A percentile compares a stretch with the other conserved stretches of the same genome.
Conservation (phyloP, 108 stramenopile species). For the Ochromonas danica region DNA sequence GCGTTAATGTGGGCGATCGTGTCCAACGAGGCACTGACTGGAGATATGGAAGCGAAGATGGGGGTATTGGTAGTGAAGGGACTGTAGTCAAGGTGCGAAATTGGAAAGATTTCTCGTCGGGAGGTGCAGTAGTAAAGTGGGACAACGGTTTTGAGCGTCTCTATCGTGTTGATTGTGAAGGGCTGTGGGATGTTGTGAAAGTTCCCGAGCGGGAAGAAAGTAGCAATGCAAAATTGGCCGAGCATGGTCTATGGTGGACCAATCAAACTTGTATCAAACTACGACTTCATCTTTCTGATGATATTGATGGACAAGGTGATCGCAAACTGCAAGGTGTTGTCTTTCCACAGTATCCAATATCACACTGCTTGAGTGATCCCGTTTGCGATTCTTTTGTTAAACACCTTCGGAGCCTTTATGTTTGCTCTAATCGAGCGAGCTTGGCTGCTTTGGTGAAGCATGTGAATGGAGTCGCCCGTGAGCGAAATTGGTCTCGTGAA, state of each 20-base stretch:
- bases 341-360: too few species aligned
- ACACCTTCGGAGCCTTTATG: too few species aligned
- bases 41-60: conserved; percentile 24
- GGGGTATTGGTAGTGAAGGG: not conserved
- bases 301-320: too few species aligned
- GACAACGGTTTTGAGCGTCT: conserved; percentile 7
- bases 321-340: too few species aligned
- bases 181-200: not conserved
- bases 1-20: not conserved
- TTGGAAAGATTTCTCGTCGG: not conserved
- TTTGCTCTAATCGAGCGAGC: too few species aligned
- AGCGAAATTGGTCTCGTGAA: not conserved
- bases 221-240: too few species aligned
- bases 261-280: too few species aligned
- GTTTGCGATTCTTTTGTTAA: too few species aligned
- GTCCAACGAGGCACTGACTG: conserved; percentile 2
- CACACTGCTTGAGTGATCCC: too few species aligned
- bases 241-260: too few species aligned
- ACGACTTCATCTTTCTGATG: too few species aligned
- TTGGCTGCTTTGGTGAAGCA: not conserved
- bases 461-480: not conserved
- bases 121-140: not conserved
- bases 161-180: conserved; percentile 6
- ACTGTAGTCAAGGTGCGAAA: not conserved
- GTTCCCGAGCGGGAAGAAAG: not conserved